Conservation (phyloP, 441 rosid species). For the Brassica balearica region DNA sequence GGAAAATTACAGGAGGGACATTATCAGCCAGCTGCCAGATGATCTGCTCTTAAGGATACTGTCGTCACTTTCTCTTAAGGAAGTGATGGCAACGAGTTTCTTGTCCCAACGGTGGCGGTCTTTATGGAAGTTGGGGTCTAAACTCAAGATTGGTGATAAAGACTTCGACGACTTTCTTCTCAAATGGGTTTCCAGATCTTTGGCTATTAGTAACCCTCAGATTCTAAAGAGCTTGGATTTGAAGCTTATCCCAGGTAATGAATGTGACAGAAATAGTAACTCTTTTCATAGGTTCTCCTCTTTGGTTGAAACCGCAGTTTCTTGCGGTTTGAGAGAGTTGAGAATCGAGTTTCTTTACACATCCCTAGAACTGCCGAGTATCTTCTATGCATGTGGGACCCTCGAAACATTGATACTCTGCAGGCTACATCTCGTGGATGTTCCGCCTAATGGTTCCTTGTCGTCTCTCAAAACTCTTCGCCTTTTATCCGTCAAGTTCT, state of each 20-base stretch:
- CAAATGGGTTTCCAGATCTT: background rate
- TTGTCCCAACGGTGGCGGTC: constrained; percentile 6
- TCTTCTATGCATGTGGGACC: constrained; percentile 6
- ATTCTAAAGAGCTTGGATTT: constrained; percentile 3
- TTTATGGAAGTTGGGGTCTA: constrained; percentile 17
- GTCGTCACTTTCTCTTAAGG: background rate
- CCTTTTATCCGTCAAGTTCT: constrained; percentile 24
- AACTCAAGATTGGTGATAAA: background rate
- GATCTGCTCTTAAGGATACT: background rate
- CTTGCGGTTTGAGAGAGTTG: constrained; percentile 17
- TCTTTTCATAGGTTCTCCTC: background rate
- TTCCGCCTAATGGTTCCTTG: background rate
- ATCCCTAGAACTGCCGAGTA: background rate
- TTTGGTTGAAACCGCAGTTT: background rate
- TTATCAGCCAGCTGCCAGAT: background rate
- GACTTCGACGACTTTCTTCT: background rate
- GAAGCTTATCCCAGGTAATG: too few relatives aligned
- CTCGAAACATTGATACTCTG: constrained; percentile 16
- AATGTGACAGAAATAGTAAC: background rate
- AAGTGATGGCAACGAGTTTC: background rate
- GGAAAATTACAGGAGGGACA: background rate
- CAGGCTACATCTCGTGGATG: background rate
- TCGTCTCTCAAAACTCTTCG: constrained; percentile 17
- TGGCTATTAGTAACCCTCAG: background rate
- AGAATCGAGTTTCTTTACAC: constrained; percentile 1